Evolutionary conservation across 495 filamentous ascomycete species (phyloP), one percentile per base, ranked within the genome.

Genomic region (Daldinia concentrica): DNA sequence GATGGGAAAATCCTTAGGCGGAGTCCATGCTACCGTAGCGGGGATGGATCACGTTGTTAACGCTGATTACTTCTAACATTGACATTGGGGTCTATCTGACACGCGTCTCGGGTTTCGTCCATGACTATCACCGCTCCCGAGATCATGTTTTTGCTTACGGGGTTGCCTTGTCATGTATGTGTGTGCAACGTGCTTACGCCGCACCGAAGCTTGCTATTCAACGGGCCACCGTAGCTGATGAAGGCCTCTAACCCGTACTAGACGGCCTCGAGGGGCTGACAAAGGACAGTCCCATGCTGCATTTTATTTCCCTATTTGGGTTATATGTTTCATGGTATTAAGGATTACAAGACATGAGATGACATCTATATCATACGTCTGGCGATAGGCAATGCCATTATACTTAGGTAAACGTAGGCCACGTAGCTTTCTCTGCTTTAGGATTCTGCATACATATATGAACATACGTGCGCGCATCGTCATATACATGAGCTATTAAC

Each of bases 401-500:
- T 66, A 45, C 30, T 4, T 19, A 19, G 58, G 51, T 45, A 30
- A 64, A 48, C 62, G 17, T 24, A 22, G 19, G 52, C 45, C 55
- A 64, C 55, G 60, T 65, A 61, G 55, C 56, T 50, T 24, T 22
- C 24, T 43, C 56, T 62, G 12, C 43, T 19, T 60, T 22, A 30
- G 34, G 51, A 62, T 55, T 37, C 58, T 41, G 29, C 48, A 59
- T 34, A 54, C 30, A 59, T 34, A 52, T n/a, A 56, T 56, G 3
- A 32, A 37, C 54, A 36, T 57, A 37, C 54, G 30, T 36, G 30
- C 30, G 48, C 37, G 45, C 50, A 62, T 61, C 62, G 43, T 51
- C 64, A n/a, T 60, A 30, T 64, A 72, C 70, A 57, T 73, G 65
- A 69, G 64, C 50, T 66, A 73, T 73, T 69, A 73, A 66, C 71